Evolutionary conservation across 75 land plant genomes (phyloP).

Genomic region (Isoetes taiwanensis): DNA sequence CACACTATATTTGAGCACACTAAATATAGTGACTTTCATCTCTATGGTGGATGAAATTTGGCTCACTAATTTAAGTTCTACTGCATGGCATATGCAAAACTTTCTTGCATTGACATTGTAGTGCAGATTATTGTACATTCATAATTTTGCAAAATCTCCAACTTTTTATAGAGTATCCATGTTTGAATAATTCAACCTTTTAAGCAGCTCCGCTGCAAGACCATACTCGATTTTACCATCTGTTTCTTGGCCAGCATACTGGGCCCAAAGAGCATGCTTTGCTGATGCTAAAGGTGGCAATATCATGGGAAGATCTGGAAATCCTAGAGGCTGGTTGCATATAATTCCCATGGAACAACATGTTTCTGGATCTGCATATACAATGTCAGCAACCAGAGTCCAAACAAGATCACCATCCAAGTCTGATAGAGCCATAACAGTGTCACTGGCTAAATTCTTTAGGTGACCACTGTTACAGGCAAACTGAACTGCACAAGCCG

Average conservation of each 20-base stretch:
- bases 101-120: too few relatives aligned
- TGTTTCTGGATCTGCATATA: conserved; percentile 5
- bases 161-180: too few relatives aligned
- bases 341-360: background rate
- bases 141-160: too few relatives aligned
- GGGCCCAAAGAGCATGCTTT: conserved; percentile 21
- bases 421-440: conserved; percentile 18
- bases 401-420: conserved; percentile 27
- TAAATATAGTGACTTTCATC: too few relatives aligned
- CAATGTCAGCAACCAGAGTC: conserved; percentile 27
- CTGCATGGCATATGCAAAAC: too few relatives aligned
- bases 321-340: background rate
- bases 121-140: too few relatives aligned
- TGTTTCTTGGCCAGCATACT: conserved; percentile 10
- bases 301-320: conserved; percentile 16
- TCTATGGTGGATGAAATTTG: too few relatives aligned
- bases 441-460: conserved; percentile 12
- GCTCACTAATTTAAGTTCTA: too few relatives aligned
- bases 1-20: too few relatives aligned
- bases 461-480: conserved; percentile 17
- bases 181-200: conserved; percentile 13
- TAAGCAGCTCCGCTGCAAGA: conserved; percentile 13
- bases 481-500: conserved; percentile 20
- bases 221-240: background rate
- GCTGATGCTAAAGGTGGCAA: conserved; percentile 13